A percentile compares a stretch with the other conserved stretches of the same genome.
phyloP scores from a whole-genome alignment of 164 flowering plant species.

The Piper betle region DNA sequence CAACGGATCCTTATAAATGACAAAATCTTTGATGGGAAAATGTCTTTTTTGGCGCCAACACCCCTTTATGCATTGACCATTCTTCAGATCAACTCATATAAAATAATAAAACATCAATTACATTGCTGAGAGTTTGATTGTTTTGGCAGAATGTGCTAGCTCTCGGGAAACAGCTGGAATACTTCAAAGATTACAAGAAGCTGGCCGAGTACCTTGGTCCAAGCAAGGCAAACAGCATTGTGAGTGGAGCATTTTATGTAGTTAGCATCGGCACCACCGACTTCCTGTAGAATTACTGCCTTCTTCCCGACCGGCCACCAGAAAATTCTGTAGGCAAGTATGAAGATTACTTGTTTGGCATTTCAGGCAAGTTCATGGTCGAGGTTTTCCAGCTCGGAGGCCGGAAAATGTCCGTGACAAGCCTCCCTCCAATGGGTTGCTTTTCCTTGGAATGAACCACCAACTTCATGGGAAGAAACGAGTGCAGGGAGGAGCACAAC shows the following conservation, averaged over 20 bases:
- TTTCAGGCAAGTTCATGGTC: conserved; percentile 9
- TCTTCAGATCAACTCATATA: too few species aligned
- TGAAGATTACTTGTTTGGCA: conserved; percentile 5
- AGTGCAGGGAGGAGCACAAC: conserved; percentile 12
- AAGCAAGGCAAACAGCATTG: conserved; percentile 17
- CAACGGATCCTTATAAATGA: conserved; percentile 29
- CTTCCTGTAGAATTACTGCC: conserved; percentile 33
- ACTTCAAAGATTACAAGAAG: conserved; percentile 42
- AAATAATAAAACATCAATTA: too few species aligned
- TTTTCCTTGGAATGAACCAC: conserved; percentile 28
- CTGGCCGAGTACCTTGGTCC: conserved; percentile 29
- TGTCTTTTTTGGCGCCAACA: too few species aligned
- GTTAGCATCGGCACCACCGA: conserved; percentile 67
- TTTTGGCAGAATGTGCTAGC: conserved; percentile 51
- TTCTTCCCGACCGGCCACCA: conserved; percentile 4
- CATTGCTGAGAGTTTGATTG: background rate
- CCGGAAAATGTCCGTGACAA: conserved; percentile 33
- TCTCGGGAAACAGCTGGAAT: conserved; percentile 49
- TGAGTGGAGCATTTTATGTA: conserved; percentile 37
- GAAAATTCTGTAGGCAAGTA: conserved; percentile 9
- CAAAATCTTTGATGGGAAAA: too few species aligned
- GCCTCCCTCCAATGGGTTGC: conserved; percentile 67
- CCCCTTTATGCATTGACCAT: too few species aligned
- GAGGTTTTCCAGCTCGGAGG: conserved; percentile 23
- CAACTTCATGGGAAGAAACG: conserved; percentile 1